Evolutionary conservation across 2,329 filamentous ascomycete species (phyloP), one percentile per base, ranked within the genome.

Genomic region (Trichoderma atrobrunneum): DNA sequence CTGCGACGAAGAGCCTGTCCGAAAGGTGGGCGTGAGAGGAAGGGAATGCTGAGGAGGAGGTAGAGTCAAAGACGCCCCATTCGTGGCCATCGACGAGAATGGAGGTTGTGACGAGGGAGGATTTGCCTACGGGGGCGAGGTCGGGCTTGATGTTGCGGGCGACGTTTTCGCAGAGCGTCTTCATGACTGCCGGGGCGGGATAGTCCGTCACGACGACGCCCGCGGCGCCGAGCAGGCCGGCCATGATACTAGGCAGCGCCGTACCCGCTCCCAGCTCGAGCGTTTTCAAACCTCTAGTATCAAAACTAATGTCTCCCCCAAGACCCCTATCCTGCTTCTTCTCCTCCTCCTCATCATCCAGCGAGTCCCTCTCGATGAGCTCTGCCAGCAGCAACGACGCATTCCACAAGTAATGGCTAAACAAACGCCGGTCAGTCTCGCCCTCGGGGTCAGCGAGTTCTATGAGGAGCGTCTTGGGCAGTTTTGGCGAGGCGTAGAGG

Each of bases 321-420:
- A 73, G 28, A 18, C 39, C 63, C 18, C 30, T 54, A 57, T 72
- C 36, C 28, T 74, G 56, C 48, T 36, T 73, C 71, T 26, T 21
- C 71, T n/a, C 62, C 16, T 54, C 59, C 8, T 32, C 56, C 2
- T 12, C 26, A 1, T 18, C 7, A 21, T 61, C 72, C 26, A 87
- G 75, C 7, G 84, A 81, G 56, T 84, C 85, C 8, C 83, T 83
- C 78, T 90, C 88, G 70, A 89, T 81, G 32, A 88, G 81, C 79
- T 89, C 87, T 10, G 86, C 87, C 1, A 89, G 82, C 74, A 87
- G 79, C 62, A 90, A 79, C 21, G 84, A 85, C 7, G 91, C 85
- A 80, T 94, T 94, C 91, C 91, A 94, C 30, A 93, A 81, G 79
- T 91, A 93, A 78, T 94, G 91, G 73, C 89, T 89, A 78, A 93